Percentiles rank a stretch among this genome's conserved stretches.
These are phyloP conservation scores for Tuber microsphaerosporum DNA, from an alignment of 495 filamentous ascomycete species.

Conservation along the genomic window DNA sequence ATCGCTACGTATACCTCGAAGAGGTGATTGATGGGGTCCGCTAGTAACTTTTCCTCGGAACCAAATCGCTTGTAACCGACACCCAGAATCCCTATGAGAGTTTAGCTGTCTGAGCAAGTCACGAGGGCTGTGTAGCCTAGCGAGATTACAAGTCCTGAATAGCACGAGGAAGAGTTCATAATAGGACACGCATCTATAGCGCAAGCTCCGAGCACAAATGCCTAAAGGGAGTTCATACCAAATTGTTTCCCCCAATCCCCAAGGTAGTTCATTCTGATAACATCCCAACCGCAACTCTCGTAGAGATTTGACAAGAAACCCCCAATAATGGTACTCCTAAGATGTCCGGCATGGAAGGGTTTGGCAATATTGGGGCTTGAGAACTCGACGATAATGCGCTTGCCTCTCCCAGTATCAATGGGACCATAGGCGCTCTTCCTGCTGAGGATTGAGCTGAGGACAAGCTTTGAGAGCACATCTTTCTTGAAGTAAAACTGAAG, in stretches of 20 bases:
- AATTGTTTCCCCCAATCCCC: constrained; percentile 66
- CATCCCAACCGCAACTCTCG: constrained; percentile 56
- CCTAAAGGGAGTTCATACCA: constrained; percentile 40
- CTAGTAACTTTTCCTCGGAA: constrained; percentile 51
- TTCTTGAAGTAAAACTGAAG: constrained; percentile 76
- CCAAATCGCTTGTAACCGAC: constrained; percentile 56
- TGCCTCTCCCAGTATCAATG: constrained; percentile 60
- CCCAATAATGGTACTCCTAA: constrained; percentile 61
- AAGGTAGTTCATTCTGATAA: constrained; percentile 58
- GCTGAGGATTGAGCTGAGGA: constrained; percentile 59
- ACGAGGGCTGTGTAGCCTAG: neutral
- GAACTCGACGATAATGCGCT: constrained; percentile 55
- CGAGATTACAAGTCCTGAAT: neutral
- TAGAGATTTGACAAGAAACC: constrained; percentile 59
- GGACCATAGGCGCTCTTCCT: constrained; percentile 60
- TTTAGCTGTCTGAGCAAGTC: neutral
- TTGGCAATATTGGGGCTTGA: constrained; percentile 60
- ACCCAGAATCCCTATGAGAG: constrained; percentile 46
- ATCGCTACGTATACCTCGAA: constrained; percentile 60
- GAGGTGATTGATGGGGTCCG: constrained; percentile 58
- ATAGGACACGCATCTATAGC: neutral
- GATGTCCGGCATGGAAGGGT: constrained; percentile 62
- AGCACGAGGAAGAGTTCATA: constrained; percentile 5
- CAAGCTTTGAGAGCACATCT: constrained; percentile 51
- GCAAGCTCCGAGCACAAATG: neutral